phyloP scores from a whole-genome alignment of 169 alveolate species.

The Plasmodium inui region DNA sequence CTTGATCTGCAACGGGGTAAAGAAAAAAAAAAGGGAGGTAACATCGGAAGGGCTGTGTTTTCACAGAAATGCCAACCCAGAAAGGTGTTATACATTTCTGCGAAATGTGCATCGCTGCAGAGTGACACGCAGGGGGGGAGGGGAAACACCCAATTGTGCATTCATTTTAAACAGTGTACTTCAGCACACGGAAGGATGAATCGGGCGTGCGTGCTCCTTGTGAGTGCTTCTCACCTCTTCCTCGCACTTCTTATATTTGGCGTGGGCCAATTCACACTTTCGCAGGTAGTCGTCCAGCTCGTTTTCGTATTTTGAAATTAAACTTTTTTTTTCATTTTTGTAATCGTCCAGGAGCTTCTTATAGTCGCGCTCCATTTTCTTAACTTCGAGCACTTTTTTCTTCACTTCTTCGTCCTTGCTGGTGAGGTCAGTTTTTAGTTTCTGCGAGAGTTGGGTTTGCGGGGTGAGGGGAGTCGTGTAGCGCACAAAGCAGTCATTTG shows the following conservation, averaged over 20 bases:
- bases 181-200: not conserved
- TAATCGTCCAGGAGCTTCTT: slow-evolving; percentile 61
- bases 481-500: not conserved
- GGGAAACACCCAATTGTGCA: not conserved
- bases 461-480: not conserved
- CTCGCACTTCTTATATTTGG: slow-evolving; percentile 51
- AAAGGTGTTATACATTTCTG: not conserved
- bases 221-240: slow-evolving; percentile 33
- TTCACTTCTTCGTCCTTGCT: slow-evolving; percentile 61
- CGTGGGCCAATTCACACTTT: slow-evolving; percentile 64
- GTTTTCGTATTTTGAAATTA: slow-evolving; percentile 65
- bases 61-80: not conserved
- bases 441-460: not conserved
- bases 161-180: not conserved
- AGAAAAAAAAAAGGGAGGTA: not conserved
- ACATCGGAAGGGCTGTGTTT: not conserved
- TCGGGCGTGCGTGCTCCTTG: not conserved
- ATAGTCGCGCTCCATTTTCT: slow-evolving; percentile 62
- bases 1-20: slow-evolving; percentile 6
- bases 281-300: slow-evolving; percentile 50
- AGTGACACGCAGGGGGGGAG: too few species aligned
- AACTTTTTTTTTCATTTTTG: slow-evolving; percentile 54
- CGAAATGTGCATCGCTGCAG: not conserved
- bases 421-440: slow-evolving; percentile 31
- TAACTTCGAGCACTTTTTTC: slow-evolving; percentile 35